Evolutionary conservation across 257 asterid species (phyloP).

Genomic region (Echium plantagineum): DNA sequence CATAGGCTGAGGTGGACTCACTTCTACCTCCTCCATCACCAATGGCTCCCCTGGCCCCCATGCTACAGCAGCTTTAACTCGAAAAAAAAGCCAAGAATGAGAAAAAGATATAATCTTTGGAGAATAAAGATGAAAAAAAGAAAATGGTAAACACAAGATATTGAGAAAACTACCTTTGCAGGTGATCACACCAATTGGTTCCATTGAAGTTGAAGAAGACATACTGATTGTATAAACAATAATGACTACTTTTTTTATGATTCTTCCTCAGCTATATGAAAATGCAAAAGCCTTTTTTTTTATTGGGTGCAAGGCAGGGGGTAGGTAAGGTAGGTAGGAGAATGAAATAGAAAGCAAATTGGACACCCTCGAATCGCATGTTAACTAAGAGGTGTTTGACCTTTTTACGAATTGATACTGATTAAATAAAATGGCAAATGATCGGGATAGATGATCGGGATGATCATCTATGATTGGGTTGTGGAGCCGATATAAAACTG

Average conservation of each 20-base stretch:
- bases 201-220: constrained; percentile 2
- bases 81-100: neutral
- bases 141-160: neutral
- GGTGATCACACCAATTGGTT: constrained; percentile 28
- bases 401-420: neutral
- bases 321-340: too few species aligned
- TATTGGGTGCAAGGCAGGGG: too few species aligned
- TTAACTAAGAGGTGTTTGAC: neutral
- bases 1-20: constrained; percentile 74
- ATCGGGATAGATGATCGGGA: too few species aligned
- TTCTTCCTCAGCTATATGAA: neutral
- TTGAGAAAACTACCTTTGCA: constrained; percentile 33
- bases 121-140: neutral
- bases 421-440: too few species aligned
- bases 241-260: too few species aligned
- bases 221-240: neutral
- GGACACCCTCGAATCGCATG: too few species aligned
- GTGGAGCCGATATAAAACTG: too few species aligned
- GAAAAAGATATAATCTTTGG: neutral
- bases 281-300: too few species aligned
- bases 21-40: constrained; percentile 78
- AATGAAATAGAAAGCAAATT: too few species aligned
- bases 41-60: constrained; percentile 72
- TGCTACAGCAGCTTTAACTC: constrained; percentile 61
- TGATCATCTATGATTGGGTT: too few species aligned